These are phyloP conservation scores for Diutina siamensis DNA, from an alignment of 1,139 yeast species.

Conservation along the genomic window DNA sequence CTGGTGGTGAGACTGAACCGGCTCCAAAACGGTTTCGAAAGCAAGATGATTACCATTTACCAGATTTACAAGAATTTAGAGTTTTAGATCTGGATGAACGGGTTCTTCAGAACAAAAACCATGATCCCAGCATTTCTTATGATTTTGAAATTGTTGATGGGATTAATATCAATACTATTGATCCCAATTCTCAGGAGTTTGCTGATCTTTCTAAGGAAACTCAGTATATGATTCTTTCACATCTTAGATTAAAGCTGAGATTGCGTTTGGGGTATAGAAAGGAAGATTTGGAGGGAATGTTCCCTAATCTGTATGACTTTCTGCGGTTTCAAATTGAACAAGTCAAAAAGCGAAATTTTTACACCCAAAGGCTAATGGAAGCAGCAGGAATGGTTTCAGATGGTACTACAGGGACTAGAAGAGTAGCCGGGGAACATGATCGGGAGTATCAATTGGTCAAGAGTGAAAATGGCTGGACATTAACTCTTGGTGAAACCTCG, in stretches of 20 bases:
- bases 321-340: slow-evolving; percentile 87
- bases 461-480: slow-evolving; percentile 79
- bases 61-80: slow-evolving; percentile 38
- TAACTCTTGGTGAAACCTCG: slow-evolving; percentile 40
- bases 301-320: slow-evolving; percentile 81
- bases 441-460: slow-evolving; percentile 65
- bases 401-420: slow-evolving; percentile 31
- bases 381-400: slow-evolving; percentile 68
- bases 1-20: not conserved
- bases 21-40: slow-evolving; percentile 15
- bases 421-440: slow-evolving; percentile 83
- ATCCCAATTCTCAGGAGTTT: slow-evolving; percentile 60
- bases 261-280: slow-evolving; percentile 91
- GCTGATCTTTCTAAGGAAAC: slow-evolving; percentile 62
- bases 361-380: slow-evolving; percentile 79
- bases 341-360: slow-evolving; percentile 83
- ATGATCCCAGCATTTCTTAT: slow-evolving; percentile 28
- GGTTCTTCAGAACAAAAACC: slow-evolving; percentile 63
- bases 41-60: slow-evolving; percentile 80
- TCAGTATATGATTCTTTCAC: slow-evolving; percentile 79
- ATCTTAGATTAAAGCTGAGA: slow-evolving; percentile 72
- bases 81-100: slow-evolving; percentile 49
- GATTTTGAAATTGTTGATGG: slow-evolving; percentile 57
- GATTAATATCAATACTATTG: slow-evolving; percentile 55
- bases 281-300: slow-evolving; percentile 69